These are phyloP conservation scores for Sporothrix brasiliensis DNA, from an alignment of 2,329 filamentous ascomycete species.

Conservation along the genomic window DNA sequence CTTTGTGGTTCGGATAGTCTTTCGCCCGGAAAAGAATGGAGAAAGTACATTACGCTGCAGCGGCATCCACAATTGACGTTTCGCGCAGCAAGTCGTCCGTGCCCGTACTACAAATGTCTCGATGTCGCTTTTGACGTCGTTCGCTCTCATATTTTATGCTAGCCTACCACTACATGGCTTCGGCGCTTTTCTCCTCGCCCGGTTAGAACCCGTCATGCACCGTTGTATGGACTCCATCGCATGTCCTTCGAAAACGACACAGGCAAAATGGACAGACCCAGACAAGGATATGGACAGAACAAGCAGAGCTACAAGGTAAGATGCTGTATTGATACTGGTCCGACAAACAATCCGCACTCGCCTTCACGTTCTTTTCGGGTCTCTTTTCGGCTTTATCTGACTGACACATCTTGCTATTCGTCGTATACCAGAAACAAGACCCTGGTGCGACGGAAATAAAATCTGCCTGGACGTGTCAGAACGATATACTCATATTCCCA, in stretches of 20 bases:
- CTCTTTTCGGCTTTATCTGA: not conserved
- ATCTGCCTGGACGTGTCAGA: not conserved
- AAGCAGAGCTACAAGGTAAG: not conserved
- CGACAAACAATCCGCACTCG: constrained; percentile 1
- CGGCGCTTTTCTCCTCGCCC: not conserved
- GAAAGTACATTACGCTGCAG: too few species aligned
- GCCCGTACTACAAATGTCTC: constrained; percentile 8
- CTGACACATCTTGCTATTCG: not conserved
- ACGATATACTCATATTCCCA: constrained; percentile 7
- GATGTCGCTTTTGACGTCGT: not conserved
- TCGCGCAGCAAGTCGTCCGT: not conserved
- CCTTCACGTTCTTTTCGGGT: not conserved
- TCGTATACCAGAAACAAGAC: not conserved
- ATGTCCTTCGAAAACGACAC: constrained; percentile 1
- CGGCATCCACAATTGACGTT: constrained; percentile 4
- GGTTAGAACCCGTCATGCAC: not conserved
- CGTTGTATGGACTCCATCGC: not conserved
- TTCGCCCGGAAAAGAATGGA: not conserved
- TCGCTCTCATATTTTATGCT: too few species aligned
- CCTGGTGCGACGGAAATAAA: constrained; percentile 9
- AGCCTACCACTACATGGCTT: not conserved
- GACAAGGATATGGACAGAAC: not conserved
- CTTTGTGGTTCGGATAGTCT: not conserved
- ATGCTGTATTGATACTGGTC: not conserved
- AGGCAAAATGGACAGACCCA: not conserved